Conservation (phyloP, 116 monocot genomes). For the Posidonia oceanica region DNA sequence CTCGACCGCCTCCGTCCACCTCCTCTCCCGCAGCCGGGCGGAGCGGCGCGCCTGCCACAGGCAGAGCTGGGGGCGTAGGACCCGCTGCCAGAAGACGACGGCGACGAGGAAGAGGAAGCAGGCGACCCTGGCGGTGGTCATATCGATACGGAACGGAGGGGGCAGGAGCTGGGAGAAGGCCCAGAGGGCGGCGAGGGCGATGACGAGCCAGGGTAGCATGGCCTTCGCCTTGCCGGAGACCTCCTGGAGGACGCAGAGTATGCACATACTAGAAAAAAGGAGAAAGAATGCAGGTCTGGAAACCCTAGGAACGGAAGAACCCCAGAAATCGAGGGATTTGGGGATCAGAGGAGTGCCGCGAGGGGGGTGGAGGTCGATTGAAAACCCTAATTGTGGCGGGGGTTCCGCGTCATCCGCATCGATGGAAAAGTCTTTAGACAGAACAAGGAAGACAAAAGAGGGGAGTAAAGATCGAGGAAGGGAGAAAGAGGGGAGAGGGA, state of each 20-base stretch:
- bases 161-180: conserved; percentile 64
- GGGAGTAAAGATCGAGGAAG: no score
- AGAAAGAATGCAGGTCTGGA: background rate
- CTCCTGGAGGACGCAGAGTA: conserved; percentile 59
- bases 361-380: background rate
- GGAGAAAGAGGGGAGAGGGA: background rate
- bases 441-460: background rate
- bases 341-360: no score
- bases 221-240: conserved; percentile 53
- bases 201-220: conserved; percentile 76
- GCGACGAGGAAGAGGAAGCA: conserved; percentile 55
- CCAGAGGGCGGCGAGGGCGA: conserved; percentile 53
- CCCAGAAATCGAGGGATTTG: no score
- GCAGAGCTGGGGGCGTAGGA: conserved; percentile 49
- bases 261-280: conserved; percentile 19
- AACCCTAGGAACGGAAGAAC: background rate
- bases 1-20: conserved; percentile 40
- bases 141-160: conserved; percentile 47
- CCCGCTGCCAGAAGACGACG: conserved; percentile 72
- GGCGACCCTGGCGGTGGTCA: conserved; percentile 63
- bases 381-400: conserved; percentile 4
- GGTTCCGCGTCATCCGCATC: background rate
- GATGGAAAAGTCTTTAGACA: background rate
- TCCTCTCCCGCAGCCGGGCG: conserved; percentile 44
- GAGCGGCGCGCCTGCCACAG: conserved; percentile 50